These are phyloP conservation scores for Macrophomina pseudophaseolina DNA, from an alignment of 2,329 filamentous ascomycete genomes.

Conservation along the genomic window DNA sequence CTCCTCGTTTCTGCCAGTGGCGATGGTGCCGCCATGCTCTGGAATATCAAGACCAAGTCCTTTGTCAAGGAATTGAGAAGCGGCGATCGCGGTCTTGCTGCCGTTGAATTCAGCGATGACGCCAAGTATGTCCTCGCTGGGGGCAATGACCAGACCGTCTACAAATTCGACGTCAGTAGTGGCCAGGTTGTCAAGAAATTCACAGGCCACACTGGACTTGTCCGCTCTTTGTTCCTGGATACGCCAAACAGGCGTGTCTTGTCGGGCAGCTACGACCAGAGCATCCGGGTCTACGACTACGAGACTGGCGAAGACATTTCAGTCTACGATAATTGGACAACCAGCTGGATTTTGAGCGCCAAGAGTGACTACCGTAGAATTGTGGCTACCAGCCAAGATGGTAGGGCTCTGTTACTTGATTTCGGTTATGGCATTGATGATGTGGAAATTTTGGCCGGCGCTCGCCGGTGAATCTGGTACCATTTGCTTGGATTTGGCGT, in stretches of 20 bases:
- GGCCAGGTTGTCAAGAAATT: constrained; percentile 82
- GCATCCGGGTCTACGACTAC: constrained; percentile 93
- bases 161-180: constrained; percentile 93
- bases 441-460: constrained; percentile 44
- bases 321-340: constrained; percentile 92
- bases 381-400: constrained; percentile 92
- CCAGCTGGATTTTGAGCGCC: constrained; percentile 94
- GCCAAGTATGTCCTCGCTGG: constrained; percentile 92
- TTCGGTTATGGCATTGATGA: constrained; percentile 71
- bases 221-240: constrained; percentile 90
- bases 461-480: background rate
- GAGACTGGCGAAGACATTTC: constrained; percentile 77
- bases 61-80: constrained; percentile 89
- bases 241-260: constrained; percentile 83
- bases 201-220: constrained; percentile 81
- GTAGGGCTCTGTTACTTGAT: constrained; percentile 90
- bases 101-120: constrained; percentile 94
- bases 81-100: constrained; percentile 91
- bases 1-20: constrained; percentile 92
- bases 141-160: constrained; percentile 93
- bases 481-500: constrained; percentile 1
- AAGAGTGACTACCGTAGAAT: constrained; percentile 96
- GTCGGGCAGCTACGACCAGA: constrained; percentile 92
- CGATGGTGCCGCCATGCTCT: constrained; percentile 90
- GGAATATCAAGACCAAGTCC: constrained; percentile 89